Percentiles rank a stretch among this genome's conserved stretches.
phyloP scores from a whole-genome alignment of 2,329 filamentous ascomycete species.

The Aspergillus tanneri region DNA sequence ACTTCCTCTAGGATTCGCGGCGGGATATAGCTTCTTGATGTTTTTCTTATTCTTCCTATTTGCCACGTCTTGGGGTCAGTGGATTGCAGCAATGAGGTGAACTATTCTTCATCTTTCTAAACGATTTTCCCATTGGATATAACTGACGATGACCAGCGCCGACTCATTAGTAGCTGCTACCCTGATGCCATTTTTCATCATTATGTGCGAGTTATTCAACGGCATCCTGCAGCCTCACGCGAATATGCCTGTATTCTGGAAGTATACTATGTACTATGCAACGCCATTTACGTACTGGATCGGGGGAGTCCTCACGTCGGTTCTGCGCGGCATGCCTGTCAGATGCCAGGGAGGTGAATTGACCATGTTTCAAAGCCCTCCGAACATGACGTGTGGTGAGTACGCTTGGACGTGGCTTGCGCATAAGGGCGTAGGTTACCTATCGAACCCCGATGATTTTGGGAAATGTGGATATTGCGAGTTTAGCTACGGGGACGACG shows the following conservation, averaged over 20 bases:
- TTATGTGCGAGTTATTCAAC: conserved; percentile 81
- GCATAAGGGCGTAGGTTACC: conserved; percentile 65
- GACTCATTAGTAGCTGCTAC: conserved; percentile 72
- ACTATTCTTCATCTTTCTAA: conserved; percentile 29
- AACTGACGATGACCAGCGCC: conserved; percentile 20
- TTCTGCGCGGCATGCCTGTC: conserved; percentile 65
- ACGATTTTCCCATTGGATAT: not conserved
- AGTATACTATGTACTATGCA: conserved; percentile 77
- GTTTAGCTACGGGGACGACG: conserved; percentile 51
- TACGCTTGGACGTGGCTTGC: conserved; percentile 72
- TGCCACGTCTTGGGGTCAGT: conserved; percentile 70
- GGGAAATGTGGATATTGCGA: conserved; percentile 75
- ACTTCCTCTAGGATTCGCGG: conserved; percentile 60
- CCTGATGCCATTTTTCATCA: conserved; percentile 78
- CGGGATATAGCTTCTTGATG: conserved; percentile 73
- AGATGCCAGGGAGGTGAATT: conserved; percentile 63
- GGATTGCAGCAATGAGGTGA: conserved; percentile 71
- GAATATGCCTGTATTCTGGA: conserved; percentile 77
- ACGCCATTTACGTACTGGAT: conserved; percentile 83
- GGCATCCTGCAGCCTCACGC: conserved; percentile 77
- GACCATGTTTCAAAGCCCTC: conserved; percentile 66
- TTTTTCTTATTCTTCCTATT: conserved; percentile 71
- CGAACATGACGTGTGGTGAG: conserved; percentile 65
- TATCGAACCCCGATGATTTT: conserved; percentile 61
- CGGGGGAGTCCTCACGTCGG: conserved; percentile 73